Conservation (phyloP, 192 early-diverging fungal genomes). For the Chytriomyces confervae region DNA sequence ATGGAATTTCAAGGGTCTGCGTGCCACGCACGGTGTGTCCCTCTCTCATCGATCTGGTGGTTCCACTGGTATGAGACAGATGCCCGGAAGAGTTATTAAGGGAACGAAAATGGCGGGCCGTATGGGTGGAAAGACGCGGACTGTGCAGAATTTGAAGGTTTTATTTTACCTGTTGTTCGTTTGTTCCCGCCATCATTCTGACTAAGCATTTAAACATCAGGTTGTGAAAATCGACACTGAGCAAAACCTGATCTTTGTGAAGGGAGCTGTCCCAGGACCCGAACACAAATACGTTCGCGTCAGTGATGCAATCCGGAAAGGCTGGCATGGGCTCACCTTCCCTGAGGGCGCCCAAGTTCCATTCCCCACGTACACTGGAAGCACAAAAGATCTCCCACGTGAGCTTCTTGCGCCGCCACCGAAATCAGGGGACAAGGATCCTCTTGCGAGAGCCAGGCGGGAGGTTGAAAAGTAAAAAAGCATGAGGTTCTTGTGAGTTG, state of each 20-base stretch:
- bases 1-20: constrained; percentile 87
- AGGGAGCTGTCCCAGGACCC: constrained; percentile 87
- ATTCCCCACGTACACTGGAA: constrained; percentile 59
- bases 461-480: constrained; percentile 31
- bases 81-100: constrained; percentile 89
- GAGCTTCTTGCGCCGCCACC: constrained; percentile 51
- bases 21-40: constrained; percentile 94
- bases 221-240: constrained; percentile 76
- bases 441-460: constrained; percentile 25
- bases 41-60: constrained; percentile 85
- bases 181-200: neutral
- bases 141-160: constrained; percentile 82
- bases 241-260: constrained; percentile 89
- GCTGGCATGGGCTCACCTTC: constrained; percentile 47
- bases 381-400: constrained; percentile 29
- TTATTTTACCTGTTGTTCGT: neutral
- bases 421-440: constrained; percentile 27
- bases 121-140: constrained; percentile 85
- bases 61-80: constrained; percentile 83
- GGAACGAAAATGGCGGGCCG: constrained; percentile 99
- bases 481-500: neutral
- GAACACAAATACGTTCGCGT: constrained; percentile 86
- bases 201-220: neutral
- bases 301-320: constrained; percentile 83
- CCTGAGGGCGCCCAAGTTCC: constrained; percentile 49